Conservation (phyloP, 2,329 filamentous ascomycete genomes). For the Neonectria ditissima region DNA sequence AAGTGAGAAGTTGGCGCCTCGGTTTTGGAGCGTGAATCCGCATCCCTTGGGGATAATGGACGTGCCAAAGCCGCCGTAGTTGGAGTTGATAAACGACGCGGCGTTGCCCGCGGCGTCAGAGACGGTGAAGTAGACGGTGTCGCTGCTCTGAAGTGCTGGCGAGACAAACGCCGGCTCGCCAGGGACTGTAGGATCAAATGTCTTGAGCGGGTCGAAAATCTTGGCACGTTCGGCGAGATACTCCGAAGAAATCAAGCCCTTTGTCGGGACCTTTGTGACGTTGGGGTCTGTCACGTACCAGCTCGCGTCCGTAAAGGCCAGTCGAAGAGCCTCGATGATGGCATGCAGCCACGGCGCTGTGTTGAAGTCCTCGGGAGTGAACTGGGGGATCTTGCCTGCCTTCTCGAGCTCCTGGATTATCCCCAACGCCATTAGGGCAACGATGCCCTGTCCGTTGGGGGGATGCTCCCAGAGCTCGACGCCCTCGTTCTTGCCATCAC, state of each 20-base stretch:
- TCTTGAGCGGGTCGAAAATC: constrained; percentile 67
- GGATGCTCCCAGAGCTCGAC: constrained; percentile 96
- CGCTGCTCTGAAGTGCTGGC: constrained; percentile 85
- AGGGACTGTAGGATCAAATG: constrained; percentile 72
- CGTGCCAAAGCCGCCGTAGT: constrained; percentile 90
- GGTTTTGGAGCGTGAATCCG: constrained; percentile 95
- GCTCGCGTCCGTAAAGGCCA: constrained; percentile 88
- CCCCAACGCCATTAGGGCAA: constrained; percentile 92
- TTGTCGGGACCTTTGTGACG: constrained; percentile 74
- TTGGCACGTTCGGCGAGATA: constrained; percentile 80
- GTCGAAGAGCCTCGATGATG: constrained; percentile 86
- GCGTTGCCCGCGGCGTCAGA: constrained; percentile 88
- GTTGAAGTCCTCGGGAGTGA: constrained; percentile 81
- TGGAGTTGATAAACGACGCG: constrained; percentile 96
- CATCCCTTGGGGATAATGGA: constrained; percentile 86
- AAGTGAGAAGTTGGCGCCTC: constrained; percentile 87
- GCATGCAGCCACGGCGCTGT: constrained; percentile 84
- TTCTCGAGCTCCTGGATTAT: constrained; percentile 89
- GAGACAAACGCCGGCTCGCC: constrained; percentile 68
- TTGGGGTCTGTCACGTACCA: constrained; percentile 94
- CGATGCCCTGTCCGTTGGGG: constrained; percentile 95
- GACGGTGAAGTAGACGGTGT: constrained; percentile 94
- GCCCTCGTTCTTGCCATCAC: constrained; percentile 54
- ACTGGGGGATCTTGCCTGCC: constrained; percentile 78
- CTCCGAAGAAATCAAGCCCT: constrained; percentile 74